Evolutionary conservation across 2,329 filamentous ascomycete species (phyloP), one percentile per base, ranked within the genome.

Genomic region (Arthrocladium fulminans): DNA sequence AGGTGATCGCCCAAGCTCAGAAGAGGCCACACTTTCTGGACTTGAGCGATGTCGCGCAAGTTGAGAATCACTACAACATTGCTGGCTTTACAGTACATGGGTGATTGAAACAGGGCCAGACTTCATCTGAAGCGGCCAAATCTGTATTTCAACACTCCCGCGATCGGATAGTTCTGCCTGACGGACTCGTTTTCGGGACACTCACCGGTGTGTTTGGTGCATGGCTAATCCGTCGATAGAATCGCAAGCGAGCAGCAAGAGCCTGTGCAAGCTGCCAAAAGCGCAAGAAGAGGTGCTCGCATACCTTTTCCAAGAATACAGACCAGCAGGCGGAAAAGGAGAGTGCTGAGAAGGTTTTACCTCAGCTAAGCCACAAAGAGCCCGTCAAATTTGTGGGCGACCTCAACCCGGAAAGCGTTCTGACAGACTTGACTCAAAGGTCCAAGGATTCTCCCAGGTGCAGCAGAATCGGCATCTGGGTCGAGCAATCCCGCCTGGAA

Each of bases 361-460:
- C 56, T 37, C 56, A 58, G 25, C 50, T 57, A 34, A 55, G 48
- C 27, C 56, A 57, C 45, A 58, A 57, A 45, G 55, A 57, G 44
- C 55, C 53, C 12, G 52, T 57, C 12, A 61, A 65, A 15, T 68
- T 68, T 42, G 65, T 69, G 19, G 65, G 66, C 24, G 65, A 69
- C 45, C 57, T 67, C 2, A 68, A 68, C 45, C 66, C 66, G 5
- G 66, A 69, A 56, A 63, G 66, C 25, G 57, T 66, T 5, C 64
- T 69, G 15, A 64, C 54, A 17, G 55, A 57, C 24, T 42, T 57
- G 20, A 53, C 54, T n/a, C 48, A 51, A 10, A 42, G 53, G 15
- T 42, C 45, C 4, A 48, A 56, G 24, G 55, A 52, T 24, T 37
- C 23, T 2, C 47, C 48, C 22, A 53, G 56, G 13, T 52, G 56